Conservation (phyloP, 2,329 filamentous ascomycete genomes). For the Ilyonectria mors-panacis region DNA sequence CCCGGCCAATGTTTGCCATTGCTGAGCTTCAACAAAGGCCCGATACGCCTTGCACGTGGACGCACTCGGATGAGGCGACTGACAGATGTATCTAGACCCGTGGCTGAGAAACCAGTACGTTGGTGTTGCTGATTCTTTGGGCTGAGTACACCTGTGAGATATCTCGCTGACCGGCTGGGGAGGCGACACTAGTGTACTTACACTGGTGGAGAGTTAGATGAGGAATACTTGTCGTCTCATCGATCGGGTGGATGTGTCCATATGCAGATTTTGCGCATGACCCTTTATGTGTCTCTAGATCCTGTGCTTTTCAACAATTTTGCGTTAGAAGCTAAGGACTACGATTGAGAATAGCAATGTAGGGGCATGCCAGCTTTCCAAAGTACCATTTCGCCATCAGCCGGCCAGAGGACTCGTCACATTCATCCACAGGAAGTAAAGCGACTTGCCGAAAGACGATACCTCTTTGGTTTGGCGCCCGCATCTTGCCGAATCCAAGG, state of each 20-base stretch:
- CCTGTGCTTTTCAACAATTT: neutral
- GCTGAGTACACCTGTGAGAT: neutral
- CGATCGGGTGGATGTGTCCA: neutral
- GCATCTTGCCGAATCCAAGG: neutral
- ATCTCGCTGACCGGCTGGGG: neutral
- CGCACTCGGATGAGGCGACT: neutral
- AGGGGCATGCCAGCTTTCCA: neutral
- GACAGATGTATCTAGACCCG: neutral
- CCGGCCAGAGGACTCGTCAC: neutral
- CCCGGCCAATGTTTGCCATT: neutral
- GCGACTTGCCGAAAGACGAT: neutral
- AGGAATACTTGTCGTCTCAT: neutral
- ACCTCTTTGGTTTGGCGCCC: neutral
- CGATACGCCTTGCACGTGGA: neutral
- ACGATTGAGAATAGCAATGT: neutral
- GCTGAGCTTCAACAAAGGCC: neutral
- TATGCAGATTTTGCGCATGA: neutral
- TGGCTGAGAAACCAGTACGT: neutral
- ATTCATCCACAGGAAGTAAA: neutral
- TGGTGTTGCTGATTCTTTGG: neutral
- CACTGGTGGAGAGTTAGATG: neutral
- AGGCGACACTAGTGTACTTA: neutral
- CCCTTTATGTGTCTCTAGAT: neutral
- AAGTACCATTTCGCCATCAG: neutral
- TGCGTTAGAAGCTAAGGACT: neutral